These are phyloP conservation scores for Cladosporium sp. DNA, from an alignment of 2,329 filamentous ascomycete genomes.

Conservation along the genomic window DNA sequence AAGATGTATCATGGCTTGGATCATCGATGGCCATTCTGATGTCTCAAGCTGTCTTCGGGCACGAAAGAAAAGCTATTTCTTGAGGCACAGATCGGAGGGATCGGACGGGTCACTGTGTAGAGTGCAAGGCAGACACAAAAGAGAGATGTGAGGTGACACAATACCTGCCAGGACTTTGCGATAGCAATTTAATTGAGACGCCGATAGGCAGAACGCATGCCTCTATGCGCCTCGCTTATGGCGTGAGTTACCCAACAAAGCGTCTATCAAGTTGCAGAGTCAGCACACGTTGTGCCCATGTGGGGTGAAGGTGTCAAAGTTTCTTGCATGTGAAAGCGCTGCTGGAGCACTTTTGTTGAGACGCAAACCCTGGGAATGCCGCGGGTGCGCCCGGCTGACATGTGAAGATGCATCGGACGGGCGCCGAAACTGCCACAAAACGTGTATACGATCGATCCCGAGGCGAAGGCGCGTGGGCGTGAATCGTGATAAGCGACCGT, in stretches of 20 bases:
- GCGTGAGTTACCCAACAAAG: constrained; percentile 12
- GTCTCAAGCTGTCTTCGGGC: neutral
- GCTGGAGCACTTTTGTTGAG: constrained; percentile 10
- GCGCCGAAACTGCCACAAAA: neutral
- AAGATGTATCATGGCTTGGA: neutral
- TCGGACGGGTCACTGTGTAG: neutral
- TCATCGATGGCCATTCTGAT: neutral
- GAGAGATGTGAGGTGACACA: neutral
- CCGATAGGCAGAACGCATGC: neutral
- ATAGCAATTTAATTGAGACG: constrained; percentile 8
- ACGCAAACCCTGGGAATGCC: constrained; percentile 16
- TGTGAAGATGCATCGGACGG: constrained; percentile 4
- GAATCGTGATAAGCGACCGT: neutral
- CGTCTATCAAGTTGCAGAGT: constrained; percentile 18
- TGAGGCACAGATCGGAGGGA: neutral
- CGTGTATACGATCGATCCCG: neutral
- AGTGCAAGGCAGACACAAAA: neutral
- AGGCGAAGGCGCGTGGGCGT: neutral
- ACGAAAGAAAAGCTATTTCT: neutral
- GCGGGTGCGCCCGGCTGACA: constrained; percentile 14
- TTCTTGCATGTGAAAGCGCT: constrained; percentile 18
- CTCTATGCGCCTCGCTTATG: constrained; percentile 15
- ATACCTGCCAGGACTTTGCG: neutral
- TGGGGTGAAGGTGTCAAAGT: constrained; percentile 10
- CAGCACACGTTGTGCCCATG: constrained; percentile 13